phyloP scores from a whole-genome alignment of 495 filamentous ascomycete species.

The Glutinoglossum americanum region DNA sequence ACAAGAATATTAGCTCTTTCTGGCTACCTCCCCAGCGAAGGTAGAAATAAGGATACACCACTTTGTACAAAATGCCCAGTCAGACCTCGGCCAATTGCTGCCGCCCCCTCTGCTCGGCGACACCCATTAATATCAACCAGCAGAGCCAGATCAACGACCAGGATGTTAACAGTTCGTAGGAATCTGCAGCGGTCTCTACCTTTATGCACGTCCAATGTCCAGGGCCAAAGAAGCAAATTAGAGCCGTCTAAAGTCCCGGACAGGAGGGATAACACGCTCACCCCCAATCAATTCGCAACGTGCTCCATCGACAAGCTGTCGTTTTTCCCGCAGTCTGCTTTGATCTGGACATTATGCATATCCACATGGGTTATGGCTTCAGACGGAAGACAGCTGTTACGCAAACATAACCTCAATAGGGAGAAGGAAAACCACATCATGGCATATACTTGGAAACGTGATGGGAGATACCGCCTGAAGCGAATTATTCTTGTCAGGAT shows the following conservation, averaged over 20 bases:
- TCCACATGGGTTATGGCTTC: background rate
- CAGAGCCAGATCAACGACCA: background rate
- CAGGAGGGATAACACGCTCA: background rate
- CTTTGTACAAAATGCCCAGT: background rate
- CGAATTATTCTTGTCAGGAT: no score
- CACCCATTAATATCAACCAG: background rate
- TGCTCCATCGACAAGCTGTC: background rate
- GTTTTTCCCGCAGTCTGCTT: background rate
- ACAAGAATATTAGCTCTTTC: background rate
- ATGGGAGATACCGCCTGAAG: no score
- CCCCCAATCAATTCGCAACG: slow-evolving; percentile 1
- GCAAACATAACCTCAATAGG: background rate
- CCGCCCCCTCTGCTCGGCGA: background rate
- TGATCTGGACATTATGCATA: background rate
- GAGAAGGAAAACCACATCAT: background rate
- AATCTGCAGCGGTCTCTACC: background rate
- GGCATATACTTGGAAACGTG: no score
- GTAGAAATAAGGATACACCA: background rate
- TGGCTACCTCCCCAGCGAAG: background rate
- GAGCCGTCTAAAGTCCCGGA: background rate
- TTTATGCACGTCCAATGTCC: background rate
- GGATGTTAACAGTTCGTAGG: background rate
- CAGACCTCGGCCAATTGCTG: background rate
- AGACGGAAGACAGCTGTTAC: background rate
- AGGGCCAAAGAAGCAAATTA: background rate